Conservation (phyloP, 2,329 filamentous ascomycete genomes). For the Ceratocystis destructans region DNA sequence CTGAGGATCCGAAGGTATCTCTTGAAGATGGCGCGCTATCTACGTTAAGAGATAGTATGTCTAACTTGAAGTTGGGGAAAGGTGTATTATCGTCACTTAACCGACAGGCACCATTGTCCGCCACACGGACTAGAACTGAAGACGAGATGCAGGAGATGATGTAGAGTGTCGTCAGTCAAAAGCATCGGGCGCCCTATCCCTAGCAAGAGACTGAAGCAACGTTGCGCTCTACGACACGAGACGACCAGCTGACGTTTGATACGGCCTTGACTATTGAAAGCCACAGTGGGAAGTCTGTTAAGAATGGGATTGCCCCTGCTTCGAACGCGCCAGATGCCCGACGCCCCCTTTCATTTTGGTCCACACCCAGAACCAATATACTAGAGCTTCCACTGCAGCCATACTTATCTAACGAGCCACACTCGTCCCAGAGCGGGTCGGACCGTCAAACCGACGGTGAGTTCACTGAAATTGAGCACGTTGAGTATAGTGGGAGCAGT, state of each 20-base stretch:
- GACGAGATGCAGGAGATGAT: conserved; percentile 35
- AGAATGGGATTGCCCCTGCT: not conserved
- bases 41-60: conserved; percentile 36
- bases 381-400: not conserved
- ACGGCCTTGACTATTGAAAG: conserved; percentile 15
- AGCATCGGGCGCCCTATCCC: conserved; percentile 25
- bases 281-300: not conserved
- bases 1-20: not conserved
- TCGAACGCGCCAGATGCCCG: not conserved
- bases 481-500: not conserved
- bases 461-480: conserved; percentile 1
- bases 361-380: not conserved
- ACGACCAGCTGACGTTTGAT: conserved; percentile 18
- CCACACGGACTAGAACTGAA: conserved; percentile 26
- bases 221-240: conserved; percentile 15
- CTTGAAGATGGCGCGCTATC: conserved; percentile 25
- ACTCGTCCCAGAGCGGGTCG: not conserved
- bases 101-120: not conserved
- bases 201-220: conserved; percentile 26
- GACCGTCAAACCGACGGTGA: not conserved
- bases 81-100: conserved; percentile 26
- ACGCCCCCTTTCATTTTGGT: not conserved
- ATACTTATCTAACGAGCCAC: not conserved
- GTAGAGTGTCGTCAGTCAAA: conserved; percentile 31
- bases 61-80: conserved; percentile 36